Conservation (phyloP, 2,329 filamentous ascomycete genomes). For the Geosmithia flava region DNA sequence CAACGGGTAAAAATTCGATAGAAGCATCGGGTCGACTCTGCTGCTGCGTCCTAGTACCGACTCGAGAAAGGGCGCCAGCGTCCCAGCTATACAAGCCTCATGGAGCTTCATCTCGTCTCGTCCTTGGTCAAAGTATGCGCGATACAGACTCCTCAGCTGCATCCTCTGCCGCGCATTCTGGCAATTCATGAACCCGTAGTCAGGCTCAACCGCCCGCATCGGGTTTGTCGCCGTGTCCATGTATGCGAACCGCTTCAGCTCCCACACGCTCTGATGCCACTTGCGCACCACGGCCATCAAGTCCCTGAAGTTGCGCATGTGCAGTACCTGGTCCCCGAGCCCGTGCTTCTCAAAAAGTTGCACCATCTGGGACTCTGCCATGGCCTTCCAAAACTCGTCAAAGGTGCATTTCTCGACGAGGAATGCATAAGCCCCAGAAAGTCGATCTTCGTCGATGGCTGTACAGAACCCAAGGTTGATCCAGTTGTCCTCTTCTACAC, state of each 20-base stretch:
- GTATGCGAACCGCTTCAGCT: neutral
- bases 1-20: neutral
- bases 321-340: neutral
- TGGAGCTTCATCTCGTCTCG: neutral
- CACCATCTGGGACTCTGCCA: neutral
- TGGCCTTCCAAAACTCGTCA: neutral
- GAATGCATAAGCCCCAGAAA: neutral
- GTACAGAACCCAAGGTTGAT: neutral
- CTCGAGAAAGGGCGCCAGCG: neutral
- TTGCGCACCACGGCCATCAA: neutral
- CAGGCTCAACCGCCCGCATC: neutral
- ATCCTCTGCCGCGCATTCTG: neutral
- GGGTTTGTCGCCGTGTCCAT: neutral
- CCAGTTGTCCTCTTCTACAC: neutral
- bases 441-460: neutral
- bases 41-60: neutral
- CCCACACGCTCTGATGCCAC: neutral
- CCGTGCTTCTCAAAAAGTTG: neutral
- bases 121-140: neutral
- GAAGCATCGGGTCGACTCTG: neutral
- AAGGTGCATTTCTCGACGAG: neutral
- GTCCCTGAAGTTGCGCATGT: neutral
- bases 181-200: neutral
- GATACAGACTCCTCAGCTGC: neutral
- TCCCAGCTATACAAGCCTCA: neutral